phyloP scores from a whole-genome alignment of 805 yeast genomes.

The Candida chilensis region DNA sequence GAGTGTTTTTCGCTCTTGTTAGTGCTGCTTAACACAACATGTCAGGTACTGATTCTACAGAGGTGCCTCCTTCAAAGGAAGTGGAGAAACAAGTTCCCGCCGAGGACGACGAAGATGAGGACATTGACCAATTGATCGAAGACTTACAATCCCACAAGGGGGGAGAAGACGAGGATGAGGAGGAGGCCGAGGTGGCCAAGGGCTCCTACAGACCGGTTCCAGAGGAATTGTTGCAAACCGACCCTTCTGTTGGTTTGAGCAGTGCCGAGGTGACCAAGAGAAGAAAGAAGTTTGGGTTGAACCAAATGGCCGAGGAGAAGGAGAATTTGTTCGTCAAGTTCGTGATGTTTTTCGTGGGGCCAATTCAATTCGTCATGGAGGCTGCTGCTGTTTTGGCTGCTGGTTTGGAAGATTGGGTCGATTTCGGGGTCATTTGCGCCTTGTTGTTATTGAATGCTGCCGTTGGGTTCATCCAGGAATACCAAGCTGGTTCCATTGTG shows the following conservation, averaged over 20 bases:
- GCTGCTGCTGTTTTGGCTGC: conserved; percentile 94
- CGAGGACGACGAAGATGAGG: too few species aligned
- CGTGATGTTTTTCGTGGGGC: conserved; percentile 85
- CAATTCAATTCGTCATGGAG: conserved; percentile 95
- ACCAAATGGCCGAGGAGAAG: conserved; percentile 85
- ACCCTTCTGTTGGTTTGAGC: conserved; percentile 68
- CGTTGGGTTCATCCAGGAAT: conserved; percentile 96
- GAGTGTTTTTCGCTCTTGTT: too few species aligned
- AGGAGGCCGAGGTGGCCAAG: too few species aligned
- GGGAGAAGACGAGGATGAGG: conserved; percentile 39
- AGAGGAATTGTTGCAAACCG: conserved; percentile 77
- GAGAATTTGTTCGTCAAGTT: conserved; percentile 77
- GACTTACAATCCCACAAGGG: conserved; percentile 78
- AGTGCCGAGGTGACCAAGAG: conserved; percentile 72
- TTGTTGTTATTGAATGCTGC: conserved; percentile 77
- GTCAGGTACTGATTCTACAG: too few species aligned
- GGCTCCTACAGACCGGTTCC: conserved; percentile 82
- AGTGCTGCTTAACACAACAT: too few species aligned
- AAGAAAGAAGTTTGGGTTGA: conserved; percentile 85
- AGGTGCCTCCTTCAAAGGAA: too few species aligned
- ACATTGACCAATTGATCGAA: conserved; percentile 62
- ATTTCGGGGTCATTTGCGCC: conserved; percentile 95
- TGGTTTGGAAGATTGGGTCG: conserved; percentile 97
- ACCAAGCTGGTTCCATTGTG: conserved; percentile 96
- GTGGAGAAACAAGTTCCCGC: too few species aligned